Base-by-base conservation (phyloP, 495 filamentous ascomycete genomes). In the Lasiosphaeria miniovina region DNA sequence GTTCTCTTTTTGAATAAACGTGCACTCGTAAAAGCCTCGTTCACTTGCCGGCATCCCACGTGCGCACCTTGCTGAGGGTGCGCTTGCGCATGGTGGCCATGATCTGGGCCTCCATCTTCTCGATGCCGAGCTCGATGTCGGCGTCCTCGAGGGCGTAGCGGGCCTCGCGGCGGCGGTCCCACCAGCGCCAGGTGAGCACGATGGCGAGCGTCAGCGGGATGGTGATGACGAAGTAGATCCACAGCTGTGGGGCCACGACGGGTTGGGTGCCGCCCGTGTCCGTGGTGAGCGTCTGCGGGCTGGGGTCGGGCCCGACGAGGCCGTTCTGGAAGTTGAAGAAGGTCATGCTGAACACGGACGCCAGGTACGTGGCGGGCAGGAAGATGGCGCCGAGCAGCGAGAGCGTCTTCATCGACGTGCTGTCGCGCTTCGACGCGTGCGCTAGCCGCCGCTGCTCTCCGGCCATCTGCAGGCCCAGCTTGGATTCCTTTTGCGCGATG, bases 401-500 rank as follows among this genome's bases (percentile, higher is more conserved):
- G 48, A 84, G 69, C 14, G 79, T 80, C 62, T 83, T 84, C 82
- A 82, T 82, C 6, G 80, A 80, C 7, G 75, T 75, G 38, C 77
- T 77, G 61, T 84, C 82, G 24, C 82, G 74, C 64, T 82, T 83
- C 45, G 73, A 75, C n/a, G 79, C 77, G 63, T 84, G 82, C 3
- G 82, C 80, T 15, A 84, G 68, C 32, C 80, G 76, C 7, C 81
- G 75, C 61, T 84, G 82, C 43, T 83, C 79, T 12, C 76, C 80
- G 36, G 82, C 82, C 72, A 84, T 84, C 62, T 80, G 71, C 36
- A 84, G 77, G 58, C 77, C 80, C 41, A 84, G 75, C 57, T 82
- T 82, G 12, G 77, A 80, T 61, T 83, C 82, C 52, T 81, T 80
- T 59, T 83, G 82, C 49, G 81, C 77, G 63, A 83, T 82, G 69